Percentiles rank a stretch among this genome's conserved stretches.
Conservation (phyloP, 2,329 filamentous ascomycete genomes). For the Ceratocystis ficicola region DNA sequence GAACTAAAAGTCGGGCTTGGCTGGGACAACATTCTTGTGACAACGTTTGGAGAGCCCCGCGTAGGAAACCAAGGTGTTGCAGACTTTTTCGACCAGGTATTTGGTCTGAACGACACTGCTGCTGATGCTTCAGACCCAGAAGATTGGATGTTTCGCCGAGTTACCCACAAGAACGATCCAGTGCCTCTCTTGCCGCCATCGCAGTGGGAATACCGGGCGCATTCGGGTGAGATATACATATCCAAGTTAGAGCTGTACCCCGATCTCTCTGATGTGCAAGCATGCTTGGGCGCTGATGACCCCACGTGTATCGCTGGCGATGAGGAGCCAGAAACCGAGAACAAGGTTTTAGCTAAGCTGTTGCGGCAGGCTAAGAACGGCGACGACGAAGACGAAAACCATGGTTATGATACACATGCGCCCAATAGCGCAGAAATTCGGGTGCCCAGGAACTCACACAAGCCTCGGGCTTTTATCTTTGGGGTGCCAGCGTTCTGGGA, state of each 20-base stretch:
- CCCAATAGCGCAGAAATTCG: slow-evolving; percentile 31
- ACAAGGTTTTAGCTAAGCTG: slow-evolving; percentile 11
- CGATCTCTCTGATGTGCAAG: slow-evolving; percentile 50
- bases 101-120: slow-evolving; percentile 32
- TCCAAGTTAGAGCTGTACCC: slow-evolving; percentile 58
- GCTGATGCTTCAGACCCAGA: slow-evolving; percentile 27
- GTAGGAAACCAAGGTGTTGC: slow-evolving; percentile 47
- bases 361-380: neutral
- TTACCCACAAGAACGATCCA: slow-evolving; percentile 80
- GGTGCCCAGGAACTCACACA: slow-evolving; percentile 32
- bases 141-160: slow-evolving; percentile 49
- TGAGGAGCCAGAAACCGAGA: slow-evolving; percentile 12
- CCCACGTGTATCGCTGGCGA: slow-evolving; percentile 55
- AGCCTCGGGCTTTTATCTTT: slow-evolving; percentile 14
- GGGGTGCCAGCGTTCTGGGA: slow-evolving; percentile 62
- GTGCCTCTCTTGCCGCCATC: slow-evolving; percentile 73
- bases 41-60: slow-evolving; percentile 83
- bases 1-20: slow-evolving; percentile 64
- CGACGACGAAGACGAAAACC: no score
- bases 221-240: slow-evolving; percentile 82
- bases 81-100: slow-evolving; percentile 43
- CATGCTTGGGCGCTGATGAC: slow-evolving; percentile 64
- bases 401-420: neutral
- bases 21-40: slow-evolving; percentile 61
- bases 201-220: slow-evolving; percentile 79